Evolutionary conservation across 441 rosid species (phyloP).

Genomic region (Manihot esculenta): DNA sequence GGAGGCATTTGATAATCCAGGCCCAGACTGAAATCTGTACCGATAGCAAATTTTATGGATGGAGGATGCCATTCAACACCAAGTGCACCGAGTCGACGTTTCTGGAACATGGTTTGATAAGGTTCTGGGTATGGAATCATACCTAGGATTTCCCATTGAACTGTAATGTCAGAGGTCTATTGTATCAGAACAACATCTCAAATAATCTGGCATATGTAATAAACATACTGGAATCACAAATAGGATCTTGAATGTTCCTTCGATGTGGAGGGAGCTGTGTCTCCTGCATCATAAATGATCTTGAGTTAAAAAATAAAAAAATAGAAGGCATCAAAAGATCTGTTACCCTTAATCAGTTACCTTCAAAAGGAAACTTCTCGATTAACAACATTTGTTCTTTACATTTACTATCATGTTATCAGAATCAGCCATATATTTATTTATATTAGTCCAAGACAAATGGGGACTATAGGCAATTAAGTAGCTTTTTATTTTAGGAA

Average conservation of each 20-base stretch:
- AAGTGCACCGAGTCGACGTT: conserved; percentile 80
- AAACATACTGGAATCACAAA: conserved; percentile 86
- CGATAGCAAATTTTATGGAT: conserved; percentile 66
- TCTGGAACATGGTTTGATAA: conserved; percentile 93
- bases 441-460: not conserved
- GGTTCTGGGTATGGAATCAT: conserved; percentile 97
- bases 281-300: conserved; percentile 60
- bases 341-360: conserved; percentile 19
- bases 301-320: conserved; percentile 7
- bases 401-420: not conserved
- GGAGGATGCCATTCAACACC: conserved; percentile 91
- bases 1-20: conserved; percentile 87
- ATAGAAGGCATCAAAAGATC: conserved; percentile 15
- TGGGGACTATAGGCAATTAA: not conserved
- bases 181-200: conserved; percentile 25
- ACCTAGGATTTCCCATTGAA: conserved; percentile 46
- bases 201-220: conserved; percentile 21
- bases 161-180: conserved; percentile 18
- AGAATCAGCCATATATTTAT: not conserved
- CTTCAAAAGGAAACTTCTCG: not conserved
- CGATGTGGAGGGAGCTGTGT: conserved; percentile 80
- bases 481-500: not conserved
- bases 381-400: not conserved
- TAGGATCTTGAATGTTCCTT: conserved; percentile 89
- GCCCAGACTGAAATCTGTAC: conserved; percentile 82